Evolutionary conservation across 148 eudicot genomes (phyloP), one percentile per base, ranked within the genome.

Genomic region (Salicornia ramosissima): DNA sequence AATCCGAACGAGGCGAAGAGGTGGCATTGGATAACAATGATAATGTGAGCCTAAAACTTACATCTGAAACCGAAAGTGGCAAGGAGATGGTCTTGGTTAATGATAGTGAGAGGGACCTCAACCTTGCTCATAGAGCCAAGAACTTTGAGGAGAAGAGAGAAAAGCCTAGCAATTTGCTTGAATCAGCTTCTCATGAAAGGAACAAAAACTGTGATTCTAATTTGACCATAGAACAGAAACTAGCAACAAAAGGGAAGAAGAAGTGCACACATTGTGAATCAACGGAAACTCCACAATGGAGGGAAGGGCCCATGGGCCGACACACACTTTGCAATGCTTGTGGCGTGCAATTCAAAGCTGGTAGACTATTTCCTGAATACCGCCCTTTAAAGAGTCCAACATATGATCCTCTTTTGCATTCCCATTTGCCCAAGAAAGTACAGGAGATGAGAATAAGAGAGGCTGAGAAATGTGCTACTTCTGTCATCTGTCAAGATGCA

Each of bases 321-420:
- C 9, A 53, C 21, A 72, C 76, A 6, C 80, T 77, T 30, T 77
- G 80, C 64, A 77, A 77, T 67, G 80, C 80, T 18, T 77, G 80
- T 77, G 80, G 80, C 18, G 76, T 77, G 21, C 80, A 72, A 61
- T 72, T 21, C 69, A 60, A 42, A 50, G n/a, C 60, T 1, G 80
- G 80, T 30, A 66, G 68, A 43, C 68, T 77, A 28, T 77, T 60
- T 31, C 68, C 80, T 18, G 72, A 71, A 55, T 72, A 77, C 42
- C 80, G 75, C 13, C 80, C 80, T 71, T 28, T 72, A 22, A 63
- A 60, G 28, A 77, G 80, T 67, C 80, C 80, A 15, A 60, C 69
- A 6, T 77, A 66, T 68, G 63, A 66, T 65, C 80, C 76, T 7
- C 62, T 68, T 40, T 53, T 77, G 72, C 80, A 77, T 47, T 77